phyloP scores from a whole-genome alignment of 2,329 filamentous ascomycete species.

The Tolypocladium guangdongense region DNA sequence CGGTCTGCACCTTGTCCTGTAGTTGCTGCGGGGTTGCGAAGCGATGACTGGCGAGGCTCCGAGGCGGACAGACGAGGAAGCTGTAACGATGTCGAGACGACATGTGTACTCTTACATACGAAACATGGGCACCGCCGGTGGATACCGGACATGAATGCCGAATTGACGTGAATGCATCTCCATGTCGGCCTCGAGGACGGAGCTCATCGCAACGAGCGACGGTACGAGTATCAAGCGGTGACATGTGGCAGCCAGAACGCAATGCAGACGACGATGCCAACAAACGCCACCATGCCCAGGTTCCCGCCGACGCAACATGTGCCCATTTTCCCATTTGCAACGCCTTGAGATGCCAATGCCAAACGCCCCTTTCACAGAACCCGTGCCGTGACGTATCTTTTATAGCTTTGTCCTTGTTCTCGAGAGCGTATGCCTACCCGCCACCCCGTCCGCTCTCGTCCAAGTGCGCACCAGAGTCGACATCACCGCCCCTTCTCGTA shows the following conservation, averaged over 20 bases:
- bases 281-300: not conserved
- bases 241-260: not conserved
- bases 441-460: not conserved
- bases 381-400: not conserved
- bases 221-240: not conserved
- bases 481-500: constrained; percentile 27
- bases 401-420: not conserved
- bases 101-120: not conserved
- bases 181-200: not conserved
- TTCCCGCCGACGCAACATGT: not conserved
- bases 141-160: not conserved
- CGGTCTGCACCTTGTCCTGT: not conserved
- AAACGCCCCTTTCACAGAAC: not conserved
- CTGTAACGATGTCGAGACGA: not conserved
- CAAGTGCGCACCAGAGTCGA: not conserved
- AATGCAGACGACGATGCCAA: not conserved
- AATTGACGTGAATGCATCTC: not conserved
- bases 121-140: not conserved
- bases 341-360: not conserved
- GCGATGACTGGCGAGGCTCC: not conserved
- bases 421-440: too few relatives aligned
- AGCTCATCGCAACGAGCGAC: not conserved
- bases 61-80: not conserved
- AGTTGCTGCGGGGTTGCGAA: not conserved
- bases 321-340: not conserved